phyloP scores from a whole-genome alignment of 257 asterid species.

The Forsythia suspensa region DNA sequence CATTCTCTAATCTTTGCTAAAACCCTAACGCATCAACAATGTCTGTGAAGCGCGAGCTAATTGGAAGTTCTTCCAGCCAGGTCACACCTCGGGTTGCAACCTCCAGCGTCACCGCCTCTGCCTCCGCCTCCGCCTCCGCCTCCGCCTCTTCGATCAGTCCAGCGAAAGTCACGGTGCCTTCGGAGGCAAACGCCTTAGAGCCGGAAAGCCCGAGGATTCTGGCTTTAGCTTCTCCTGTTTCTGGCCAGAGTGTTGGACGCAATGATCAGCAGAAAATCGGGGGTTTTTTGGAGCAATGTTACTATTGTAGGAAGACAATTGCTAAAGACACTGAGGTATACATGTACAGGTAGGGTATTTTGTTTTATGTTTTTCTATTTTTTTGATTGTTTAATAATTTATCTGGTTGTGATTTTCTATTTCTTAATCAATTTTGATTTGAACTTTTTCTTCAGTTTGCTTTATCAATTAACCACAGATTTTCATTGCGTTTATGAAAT shows the following conservation, averaged over 20 bases:
- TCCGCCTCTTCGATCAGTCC: neutral
- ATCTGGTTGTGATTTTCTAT: neutral
- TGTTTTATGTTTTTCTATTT: neutral
- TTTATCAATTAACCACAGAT: slow-evolving; percentile 19
- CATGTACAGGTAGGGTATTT: slow-evolving; percentile 52
- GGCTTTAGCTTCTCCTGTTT: slow-evolving; percentile 27
- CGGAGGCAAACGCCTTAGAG: slow-evolving; percentile 23
- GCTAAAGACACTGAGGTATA: slow-evolving; percentile 43
- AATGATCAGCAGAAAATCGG: slow-evolving; percentile 27
- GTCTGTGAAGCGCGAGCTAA: slow-evolving; percentile 41
- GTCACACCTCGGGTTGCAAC: neutral
- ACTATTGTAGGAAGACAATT: slow-evolving; percentile 46
- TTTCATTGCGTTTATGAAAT: slow-evolving; percentile 2
- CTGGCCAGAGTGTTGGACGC: neutral
- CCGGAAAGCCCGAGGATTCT: slow-evolving; percentile 18
- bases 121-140: neutral
- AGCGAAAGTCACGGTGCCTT: slow-evolving; percentile 19
- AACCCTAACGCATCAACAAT: slow-evolving; percentile 35
- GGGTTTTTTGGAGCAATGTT: slow-evolving; percentile 42
- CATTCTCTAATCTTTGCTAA: neutral
- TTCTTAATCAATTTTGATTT: slow-evolving; percentile 6
- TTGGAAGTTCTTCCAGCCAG: slow-evolving; percentile 24
- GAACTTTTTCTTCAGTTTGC: neutral
- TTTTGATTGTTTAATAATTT: neutral
- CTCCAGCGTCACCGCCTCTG: neutral